phyloP scores from a whole-genome alignment of 768 basidiomycete species.

The Kondoa malvinella region DNA sequence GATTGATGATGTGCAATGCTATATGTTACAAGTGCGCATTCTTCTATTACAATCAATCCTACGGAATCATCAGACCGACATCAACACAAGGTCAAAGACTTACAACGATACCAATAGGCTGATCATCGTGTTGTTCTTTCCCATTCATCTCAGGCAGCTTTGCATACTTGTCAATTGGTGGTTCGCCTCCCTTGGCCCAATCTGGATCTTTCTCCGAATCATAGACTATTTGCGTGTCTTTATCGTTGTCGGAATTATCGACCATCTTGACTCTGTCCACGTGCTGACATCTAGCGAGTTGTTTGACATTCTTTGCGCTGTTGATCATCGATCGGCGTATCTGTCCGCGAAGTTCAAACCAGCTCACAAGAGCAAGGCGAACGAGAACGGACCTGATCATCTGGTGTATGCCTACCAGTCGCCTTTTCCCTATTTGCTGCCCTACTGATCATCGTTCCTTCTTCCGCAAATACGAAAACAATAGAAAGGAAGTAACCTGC shows the following conservation, averaged over 20 bases:
- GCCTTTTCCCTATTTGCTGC: constrained; percentile 23
- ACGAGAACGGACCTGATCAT: constrained; percentile 5
- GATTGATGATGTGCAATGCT: too few species aligned
- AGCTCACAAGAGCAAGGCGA: background rate
- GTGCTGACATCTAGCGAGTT: constrained; percentile 13
- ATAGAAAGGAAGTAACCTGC: constrained; percentile 27
- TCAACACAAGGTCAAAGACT: too few species aligned
- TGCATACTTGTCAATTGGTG: constrained; percentile 1
- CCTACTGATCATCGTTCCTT: constrained; percentile 24
- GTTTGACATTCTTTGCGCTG: constrained; percentile 19
- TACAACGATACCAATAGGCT: too few species aligned
- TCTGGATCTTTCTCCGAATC: constrained; percentile 26
- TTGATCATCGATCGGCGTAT: constrained; percentile 17
- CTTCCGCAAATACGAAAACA: constrained; percentile 28
- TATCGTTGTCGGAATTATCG: constrained; percentile 26
- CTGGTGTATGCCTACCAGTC: constrained; percentile 23
- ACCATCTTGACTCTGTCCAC: constrained; percentile 26
- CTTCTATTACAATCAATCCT: too few species aligned
- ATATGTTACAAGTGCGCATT: too few species aligned
- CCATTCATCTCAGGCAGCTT: background rate
- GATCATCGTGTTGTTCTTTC: background rate
- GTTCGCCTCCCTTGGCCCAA: constrained; percentile 15
- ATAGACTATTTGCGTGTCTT: constrained; percentile 23
- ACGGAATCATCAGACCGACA: too few species aligned
- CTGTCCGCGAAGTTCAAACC: constrained; percentile 7